phyloP scores from a whole-genome alignment of 352 stramenopile genomes.

The Pythium apleroticum region DNA sequence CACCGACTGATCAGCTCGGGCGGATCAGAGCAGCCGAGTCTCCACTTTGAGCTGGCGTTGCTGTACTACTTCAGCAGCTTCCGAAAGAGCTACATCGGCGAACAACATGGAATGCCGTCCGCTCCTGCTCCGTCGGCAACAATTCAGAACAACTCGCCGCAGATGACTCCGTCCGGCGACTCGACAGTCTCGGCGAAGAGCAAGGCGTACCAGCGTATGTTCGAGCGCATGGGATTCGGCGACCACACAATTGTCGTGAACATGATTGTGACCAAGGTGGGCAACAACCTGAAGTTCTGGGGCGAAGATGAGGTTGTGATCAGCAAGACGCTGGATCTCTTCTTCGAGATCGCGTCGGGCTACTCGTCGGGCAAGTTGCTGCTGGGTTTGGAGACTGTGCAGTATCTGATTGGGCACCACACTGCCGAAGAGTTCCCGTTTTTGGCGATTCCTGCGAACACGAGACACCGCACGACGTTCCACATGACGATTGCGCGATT shows the following conservation, averaged over 20 bases:
- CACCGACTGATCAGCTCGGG: conserved; percentile 91
- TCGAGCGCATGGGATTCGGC: conserved; percentile 96
- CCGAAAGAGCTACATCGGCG: conserved; percentile 90
- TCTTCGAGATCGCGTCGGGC: conserved; percentile 96
- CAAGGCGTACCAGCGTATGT: conserved; percentile 97
- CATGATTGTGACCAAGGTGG: conserved; percentile 98
- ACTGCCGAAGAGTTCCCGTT: conserved; percentile 98
- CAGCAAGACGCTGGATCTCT: conserved; percentile 94
- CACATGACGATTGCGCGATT: conserved; percentile 96
- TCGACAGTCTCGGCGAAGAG: conserved; percentile 86
- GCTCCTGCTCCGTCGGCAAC: conserved; percentile 51
- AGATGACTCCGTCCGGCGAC: conserved; percentile 75
- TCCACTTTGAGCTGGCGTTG: conserved; percentile 94
- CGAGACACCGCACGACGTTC: conserved; percentile 96
- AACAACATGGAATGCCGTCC: conserved; percentile 88
- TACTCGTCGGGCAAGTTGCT: conserved; percentile 98
- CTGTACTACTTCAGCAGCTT: conserved; percentile 97
- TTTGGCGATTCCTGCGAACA: conserved; percentile 91
- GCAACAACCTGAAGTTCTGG: conserved; percentile 99
- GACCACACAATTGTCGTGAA: conserved; percentile 97
- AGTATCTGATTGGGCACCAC: conserved; percentile 97
- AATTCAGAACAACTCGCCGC: conserved; percentile 66
- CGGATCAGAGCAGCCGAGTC: conserved; percentile 81
- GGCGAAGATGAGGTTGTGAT: conserved; percentile 95
- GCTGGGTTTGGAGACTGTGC: conserved; percentile 95